Evolutionary conservation across 2,329 filamentous ascomycete species (phyloP), one percentile per base, ranked within the genome.

Genomic region (Cladophialophora exuberans): DNA sequence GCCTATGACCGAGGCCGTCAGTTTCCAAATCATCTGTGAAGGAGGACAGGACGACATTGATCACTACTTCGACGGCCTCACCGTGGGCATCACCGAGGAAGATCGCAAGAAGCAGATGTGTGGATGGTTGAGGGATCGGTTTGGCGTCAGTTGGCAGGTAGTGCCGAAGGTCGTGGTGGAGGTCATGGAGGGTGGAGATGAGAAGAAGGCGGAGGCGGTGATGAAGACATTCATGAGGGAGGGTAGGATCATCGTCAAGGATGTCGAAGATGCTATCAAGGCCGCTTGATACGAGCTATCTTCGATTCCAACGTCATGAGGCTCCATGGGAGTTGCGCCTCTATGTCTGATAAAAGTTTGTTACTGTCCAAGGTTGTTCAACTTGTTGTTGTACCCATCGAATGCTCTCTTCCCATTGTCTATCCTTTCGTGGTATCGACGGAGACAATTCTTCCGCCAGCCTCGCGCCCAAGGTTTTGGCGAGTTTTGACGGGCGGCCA

Each of bases 21-120:
- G 73, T 1, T 72, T 79, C 64, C 70, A 73, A 63, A 67, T 79
- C 62, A 66, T 71, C 43, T 78, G 76, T 67, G 69, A 72, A 38
- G 66, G n/a, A n/a, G n/a, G 73, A 62, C 77, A 79, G 65, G 72
- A 64, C 0, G 76, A 80, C 62, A 67, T 80, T 18, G 76, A 80
- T 54, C 70, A 76, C 59, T 79, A 74, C 63, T 80, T 74, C 74
- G 69, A 68, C 10, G 73, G 69, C 65, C 68, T 80, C 22, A 57
- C 66, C 6, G 71, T 73, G 44, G 76, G 72, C 3, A n/a, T n/a
- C 13, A 42, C 25, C 33, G 45, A 36, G 30, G 31, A 39, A 15
- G 45, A 39, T 22, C 18, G 23, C 18, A 42, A 26, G 6, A 69
- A 66, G 50, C 67, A 72, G 61, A 38, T 35, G 15, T 79, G 77